Base-by-base conservation (phyloP, 1,284 basidiomycete species). In the Cryptococcus sp. region DNA sequence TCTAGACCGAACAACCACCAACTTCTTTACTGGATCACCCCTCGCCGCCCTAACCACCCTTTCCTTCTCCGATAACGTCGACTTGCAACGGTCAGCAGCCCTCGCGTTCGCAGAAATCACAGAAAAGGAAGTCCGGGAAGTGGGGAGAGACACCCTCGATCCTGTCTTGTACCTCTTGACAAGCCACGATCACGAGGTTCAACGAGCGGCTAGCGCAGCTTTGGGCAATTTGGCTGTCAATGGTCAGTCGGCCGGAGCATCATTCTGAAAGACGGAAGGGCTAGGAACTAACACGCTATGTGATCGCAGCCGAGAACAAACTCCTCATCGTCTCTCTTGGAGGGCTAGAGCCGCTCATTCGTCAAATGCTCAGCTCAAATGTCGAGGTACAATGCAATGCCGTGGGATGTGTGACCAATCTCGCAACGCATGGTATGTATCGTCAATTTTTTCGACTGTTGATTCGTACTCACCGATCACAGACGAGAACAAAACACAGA, bases 401-500 rank as follows among this genome's bases (percentile, higher is more conserved):
- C n/a, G 96, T 99, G 40, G 96, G 96, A 40, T 99, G 96, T 78
- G 94, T 99, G 57, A 99, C 96, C 40, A 99, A 99, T 78, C 84
- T 99, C 55, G 96, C 96, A 19, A 99, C 95, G 1, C 95, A 99
- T 81, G 94, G 92, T 93, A 62, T 60, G 86, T 80, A 40, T n/a
- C 25, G 20, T 48, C 46, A 51, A 30, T 20, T 16, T 15, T 55
- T 25, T 54, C 63, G n/a, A n/a, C 57, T n/a, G n/a, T n/a, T 13
- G 25, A 35, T 35, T 35, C 13, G 4, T 10, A 5, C 30, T 35
- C 5, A 35, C 30, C 30, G 5, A 35, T 35, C 30, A 35, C 30
- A 83, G 94, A 99, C 73, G 96, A 99, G 78, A 99, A 99, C 85
- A 99, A 99, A 85, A 97, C 94, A 51, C 97, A 96, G 84, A 99